Conservation (phyloP, 129 eudicot genomes). For the Heracleum sosnowskyi region DNA sequence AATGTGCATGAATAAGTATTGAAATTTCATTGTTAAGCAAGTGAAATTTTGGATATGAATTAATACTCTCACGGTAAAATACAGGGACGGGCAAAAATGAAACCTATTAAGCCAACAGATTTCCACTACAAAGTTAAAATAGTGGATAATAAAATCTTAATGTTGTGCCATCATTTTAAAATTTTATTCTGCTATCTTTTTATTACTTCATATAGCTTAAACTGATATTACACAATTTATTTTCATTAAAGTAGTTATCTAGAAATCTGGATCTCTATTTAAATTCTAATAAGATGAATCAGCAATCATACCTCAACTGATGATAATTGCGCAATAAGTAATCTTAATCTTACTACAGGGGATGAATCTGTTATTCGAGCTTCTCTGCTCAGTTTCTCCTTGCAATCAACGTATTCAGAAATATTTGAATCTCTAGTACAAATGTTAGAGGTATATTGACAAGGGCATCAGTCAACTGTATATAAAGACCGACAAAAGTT, state of each 20-base stretch:
- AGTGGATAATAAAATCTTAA: background rate
- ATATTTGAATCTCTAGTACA: constrained; percentile 18
- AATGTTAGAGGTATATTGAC: constrained; percentile 27
- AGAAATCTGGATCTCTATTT: background rate
- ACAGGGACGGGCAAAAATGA: no score
- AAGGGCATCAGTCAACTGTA: constrained; percentile 48
- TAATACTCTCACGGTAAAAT: no score
- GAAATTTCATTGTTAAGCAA: no score
- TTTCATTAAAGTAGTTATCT: background rate
- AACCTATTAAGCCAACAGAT: constrained; percentile 39
- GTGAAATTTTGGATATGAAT: no score
- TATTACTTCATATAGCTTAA: background rate
- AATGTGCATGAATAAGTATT: no score
- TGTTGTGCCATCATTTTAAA: background rate
- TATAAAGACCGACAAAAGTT: constrained; percentile 41
- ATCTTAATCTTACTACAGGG: constrained; percentile 44
- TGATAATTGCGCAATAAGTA: constrained; percentile 62
- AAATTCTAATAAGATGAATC: background rate
- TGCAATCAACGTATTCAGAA: constrained; percentile 35
- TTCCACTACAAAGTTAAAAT: background rate
- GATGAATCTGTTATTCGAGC: constrained; percentile 19
- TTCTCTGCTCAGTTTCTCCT: constrained; percentile 27
- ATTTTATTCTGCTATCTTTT: background rate
- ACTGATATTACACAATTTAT: background rate
- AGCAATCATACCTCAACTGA: constrained; percentile 48